A percentile compares a stretch with the other conserved stretches of the same genome.
These are phyloP conservation scores for Yamadazyma insecticola DNA, from an alignment of 805 yeast genomes.

Conservation along the genomic window DNA sequence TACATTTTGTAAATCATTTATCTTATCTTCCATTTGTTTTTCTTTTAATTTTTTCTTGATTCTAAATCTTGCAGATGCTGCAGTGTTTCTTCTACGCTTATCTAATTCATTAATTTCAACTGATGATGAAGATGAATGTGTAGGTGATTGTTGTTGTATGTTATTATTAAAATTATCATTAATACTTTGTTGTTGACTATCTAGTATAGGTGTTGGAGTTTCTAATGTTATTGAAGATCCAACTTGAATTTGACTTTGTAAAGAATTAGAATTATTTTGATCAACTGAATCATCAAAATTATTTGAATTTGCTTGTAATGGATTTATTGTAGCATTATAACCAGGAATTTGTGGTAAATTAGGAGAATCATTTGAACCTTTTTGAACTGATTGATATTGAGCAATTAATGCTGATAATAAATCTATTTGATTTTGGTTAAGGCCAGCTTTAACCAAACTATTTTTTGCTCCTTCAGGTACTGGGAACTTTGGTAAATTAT, in stretches of 20 bases:
- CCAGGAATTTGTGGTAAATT: no score
- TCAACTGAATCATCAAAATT: no score
- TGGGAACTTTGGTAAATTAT: constrained; percentile 51
- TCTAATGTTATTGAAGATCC: no score
- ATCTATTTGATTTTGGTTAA: constrained; percentile 65
- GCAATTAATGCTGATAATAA: constrained; percentile 71
- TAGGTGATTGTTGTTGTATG: no score
- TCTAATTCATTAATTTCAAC: constrained; percentile 33
- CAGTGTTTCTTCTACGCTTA: constrained; percentile 56
- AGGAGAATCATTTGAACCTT: no score
- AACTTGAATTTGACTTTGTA: no score
- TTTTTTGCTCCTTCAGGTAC: constrained; percentile 72
- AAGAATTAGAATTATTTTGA: no score
- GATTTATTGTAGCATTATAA: no score
- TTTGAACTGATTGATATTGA: constrained; percentile 45
- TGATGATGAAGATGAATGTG: no score
- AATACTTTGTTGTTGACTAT: background rate
- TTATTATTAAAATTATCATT: no score
- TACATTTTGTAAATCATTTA: constrained; percentile 39
- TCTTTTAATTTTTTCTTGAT: constrained; percentile 58
- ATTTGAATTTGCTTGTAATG: no score
- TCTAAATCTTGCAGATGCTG: constrained; percentile 63
- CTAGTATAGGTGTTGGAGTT: background rate
- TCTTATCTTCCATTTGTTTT: constrained; percentile 51
- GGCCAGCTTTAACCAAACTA: constrained; percentile 61